Evolutionary conservation across 2,329 filamentous ascomycete genomes (phyloP).

Genomic region (Zymoseptoria crescenta): DNA sequence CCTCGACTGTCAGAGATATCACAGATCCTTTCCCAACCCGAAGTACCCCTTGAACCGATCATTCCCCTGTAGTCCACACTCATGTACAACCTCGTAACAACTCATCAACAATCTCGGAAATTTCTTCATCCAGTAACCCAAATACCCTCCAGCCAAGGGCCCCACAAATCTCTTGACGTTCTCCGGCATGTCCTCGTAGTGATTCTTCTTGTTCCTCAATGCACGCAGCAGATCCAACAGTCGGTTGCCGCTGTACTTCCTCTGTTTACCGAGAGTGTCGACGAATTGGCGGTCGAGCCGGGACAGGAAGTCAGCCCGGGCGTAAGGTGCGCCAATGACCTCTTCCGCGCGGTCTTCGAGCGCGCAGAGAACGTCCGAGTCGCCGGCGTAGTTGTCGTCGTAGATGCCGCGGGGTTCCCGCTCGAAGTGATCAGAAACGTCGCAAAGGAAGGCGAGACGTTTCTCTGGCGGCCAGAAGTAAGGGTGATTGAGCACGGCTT

Average conservation of each 20-base stretch:
- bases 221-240: slow-evolving; percentile 83
- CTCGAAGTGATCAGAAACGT: slow-evolving; percentile 94
- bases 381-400: slow-evolving; percentile 25
- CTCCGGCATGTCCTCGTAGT: slow-evolving; percentile 93
- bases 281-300: slow-evolving; percentile 73
- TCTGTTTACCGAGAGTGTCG: slow-evolving; percentile 83
- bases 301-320: slow-evolving; percentile 67
- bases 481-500: slow-evolving; percentile 79
- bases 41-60: slow-evolving; percentile 69
- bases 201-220: slow-evolving; percentile 90
- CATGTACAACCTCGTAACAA: slow-evolving; percentile 68
- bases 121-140: slow-evolving; percentile 71
- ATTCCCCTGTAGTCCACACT: slow-evolving; percentile 54
- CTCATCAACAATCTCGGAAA: slow-evolving; percentile 73
- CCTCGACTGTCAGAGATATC: background rate
- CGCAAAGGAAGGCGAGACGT: slow-evolving; percentile 84
- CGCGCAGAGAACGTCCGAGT: slow-evolving; percentile 54
- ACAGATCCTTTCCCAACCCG: slow-evolving; percentile 15
- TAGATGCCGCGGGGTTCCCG: slow-evolving; percentile 67
- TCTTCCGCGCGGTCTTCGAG: slow-evolving; percentile 45
- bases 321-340: slow-evolving; percentile 43
- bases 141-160: slow-evolving; percentile 62
- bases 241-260: slow-evolving; percentile 80
- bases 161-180: slow-evolving; percentile 67
- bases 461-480: slow-evolving; percentile 96